Conservation (phyloP, 805 yeast species). For the Kluyveromyces dobzhanskii region DNA sequence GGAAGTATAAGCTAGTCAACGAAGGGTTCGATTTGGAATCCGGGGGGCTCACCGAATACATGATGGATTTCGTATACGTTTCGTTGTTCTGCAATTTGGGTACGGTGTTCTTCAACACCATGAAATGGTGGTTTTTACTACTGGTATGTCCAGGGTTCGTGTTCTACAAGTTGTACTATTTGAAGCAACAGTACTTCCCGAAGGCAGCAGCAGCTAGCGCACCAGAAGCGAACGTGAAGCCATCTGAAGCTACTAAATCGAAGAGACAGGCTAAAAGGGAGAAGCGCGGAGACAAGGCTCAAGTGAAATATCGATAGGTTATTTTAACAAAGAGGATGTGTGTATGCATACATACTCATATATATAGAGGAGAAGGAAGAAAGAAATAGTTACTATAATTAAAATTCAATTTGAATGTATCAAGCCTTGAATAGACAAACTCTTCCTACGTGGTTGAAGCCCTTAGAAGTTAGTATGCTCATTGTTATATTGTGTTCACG, state of each 20-base stretch:
- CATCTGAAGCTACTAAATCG: conserved; percentile 23
- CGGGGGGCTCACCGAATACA: conserved; percentile 43
- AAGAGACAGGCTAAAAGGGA: conserved; percentile 36
- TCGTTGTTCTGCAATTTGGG: conserved; percentile 42
- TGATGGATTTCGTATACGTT: conserved; percentile 47
- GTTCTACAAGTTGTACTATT: conserved; percentile 35
- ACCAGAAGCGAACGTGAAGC: not conserved
- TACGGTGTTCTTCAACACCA: conserved; percentile 37
- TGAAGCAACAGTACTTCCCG: conserved; percentile 25
- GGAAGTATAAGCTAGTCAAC: conserved; percentile 28
- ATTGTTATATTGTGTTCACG: too few relatives aligned
- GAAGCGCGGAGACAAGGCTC: conserved; percentile 32
- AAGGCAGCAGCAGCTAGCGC: conserved; percentile 7
- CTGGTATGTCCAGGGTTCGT: conserved; percentile 32
- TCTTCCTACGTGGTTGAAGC: too few relatives aligned
- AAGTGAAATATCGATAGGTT: conserved; percentile 22
- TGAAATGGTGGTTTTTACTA: conserved; percentile 40
- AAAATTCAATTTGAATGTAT: not conserved
- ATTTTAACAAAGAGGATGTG: not conserved
- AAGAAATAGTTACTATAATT: not conserved
- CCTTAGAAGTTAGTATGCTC: too few relatives aligned
- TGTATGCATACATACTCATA: not conserved
- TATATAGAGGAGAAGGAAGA: not conserved
- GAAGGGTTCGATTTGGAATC: conserved; percentile 40
- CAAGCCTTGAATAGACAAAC: not conserved